phyloP scores from a whole-genome alignment of 2,329 filamentous ascomycete species.

The Elsinoe fawcettii region DNA sequence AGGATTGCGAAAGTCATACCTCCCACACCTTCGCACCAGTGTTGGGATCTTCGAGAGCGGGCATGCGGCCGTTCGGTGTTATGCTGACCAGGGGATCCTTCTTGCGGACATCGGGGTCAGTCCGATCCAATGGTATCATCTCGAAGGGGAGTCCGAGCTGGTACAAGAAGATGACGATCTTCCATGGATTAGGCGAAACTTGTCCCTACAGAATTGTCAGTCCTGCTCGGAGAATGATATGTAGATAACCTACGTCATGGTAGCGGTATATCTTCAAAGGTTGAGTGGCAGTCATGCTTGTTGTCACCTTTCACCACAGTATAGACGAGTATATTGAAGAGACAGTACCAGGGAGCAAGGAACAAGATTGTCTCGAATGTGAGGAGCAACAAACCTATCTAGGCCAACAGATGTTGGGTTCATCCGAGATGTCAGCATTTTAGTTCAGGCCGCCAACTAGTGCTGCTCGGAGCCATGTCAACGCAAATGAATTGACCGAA shows the following conservation, averaged over 20 bases:
- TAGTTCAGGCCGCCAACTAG: neutral
- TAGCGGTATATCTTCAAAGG: neutral
- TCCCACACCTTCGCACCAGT: constrained; percentile 34
- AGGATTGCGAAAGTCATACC: neutral
- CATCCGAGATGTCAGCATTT: neutral
- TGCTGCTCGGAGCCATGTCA: too few species aligned
- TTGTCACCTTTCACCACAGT: neutral
- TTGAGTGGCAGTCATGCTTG: neutral
- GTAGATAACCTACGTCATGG: neutral
- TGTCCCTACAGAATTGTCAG: neutral
- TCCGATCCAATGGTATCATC: constrained; percentile 24
- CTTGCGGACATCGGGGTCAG: constrained; percentile 23
- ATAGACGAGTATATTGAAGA: too few species aligned
- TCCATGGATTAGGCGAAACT: constrained; percentile 35
- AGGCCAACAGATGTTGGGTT: neutral
- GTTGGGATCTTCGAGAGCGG: constrained; percentile 40
- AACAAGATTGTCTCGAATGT: too few species aligned
- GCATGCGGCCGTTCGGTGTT: constrained; percentile 37
- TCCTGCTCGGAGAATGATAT: neutral
- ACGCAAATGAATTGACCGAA: too few species aligned
- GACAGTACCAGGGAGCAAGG: too few species aligned
- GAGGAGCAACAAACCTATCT: too few species aligned
- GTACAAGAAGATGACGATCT: constrained; percentile 38
- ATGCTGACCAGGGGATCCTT: constrained; percentile 27
- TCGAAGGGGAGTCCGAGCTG: constrained; percentile 38